These are phyloP conservation scores for Pseudopyricularia javanii DNA, from an alignment of 2,329 filamentous ascomycete species.

Conservation along the genomic window DNA sequence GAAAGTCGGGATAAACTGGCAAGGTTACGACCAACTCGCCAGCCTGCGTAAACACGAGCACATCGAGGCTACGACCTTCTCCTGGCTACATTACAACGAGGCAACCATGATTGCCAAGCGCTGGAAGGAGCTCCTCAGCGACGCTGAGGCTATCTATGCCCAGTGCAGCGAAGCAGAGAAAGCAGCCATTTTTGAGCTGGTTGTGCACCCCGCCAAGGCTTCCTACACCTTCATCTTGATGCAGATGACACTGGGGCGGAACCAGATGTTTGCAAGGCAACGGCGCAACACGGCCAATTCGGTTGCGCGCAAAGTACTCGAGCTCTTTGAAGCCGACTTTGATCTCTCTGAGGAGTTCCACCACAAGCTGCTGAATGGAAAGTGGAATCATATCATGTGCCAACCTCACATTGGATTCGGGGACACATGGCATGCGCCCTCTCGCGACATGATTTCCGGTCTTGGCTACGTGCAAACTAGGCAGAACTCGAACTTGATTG, in stretches of 20 bases:
- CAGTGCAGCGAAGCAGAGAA: conserved; percentile 27
- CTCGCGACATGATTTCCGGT: conserved; percentile 41
- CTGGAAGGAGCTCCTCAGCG: conserved; percentile 33
- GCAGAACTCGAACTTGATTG: conserved; percentile 35
- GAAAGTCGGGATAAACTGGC: neutral
- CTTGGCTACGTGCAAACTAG: conserved; percentile 36
- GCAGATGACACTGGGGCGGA: conserved; percentile 30
- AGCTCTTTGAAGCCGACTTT: conserved; percentile 37
- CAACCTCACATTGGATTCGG: conserved; percentile 38
- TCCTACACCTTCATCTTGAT: conserved; percentile 40
- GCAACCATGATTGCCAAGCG: conserved; percentile 37
- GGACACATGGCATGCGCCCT: conserved; percentile 43
- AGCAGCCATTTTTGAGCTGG: conserved; percentile 46
- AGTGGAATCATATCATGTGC: conserved; percentile 44
- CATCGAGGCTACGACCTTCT: conserved; percentile 42
- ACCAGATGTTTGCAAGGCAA: conserved; percentile 42
- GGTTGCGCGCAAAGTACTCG: conserved; percentile 29
- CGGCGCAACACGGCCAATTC: conserved; percentile 43
- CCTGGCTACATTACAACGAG: conserved; percentile 46
- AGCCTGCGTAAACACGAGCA: conserved; percentile 48
- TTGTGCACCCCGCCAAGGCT: conserved; percentile 47
- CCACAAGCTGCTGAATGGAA: conserved; percentile 11
- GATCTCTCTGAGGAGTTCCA: conserved; percentile 30
- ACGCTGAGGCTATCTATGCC: conserved; percentile 31
- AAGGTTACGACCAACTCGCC: conserved; percentile 24